Evolutionary conservation across 208 protist species (phyloP), one percentile per base, ranked within the genome.

Genomic region (Leishmania turanica): DNA sequence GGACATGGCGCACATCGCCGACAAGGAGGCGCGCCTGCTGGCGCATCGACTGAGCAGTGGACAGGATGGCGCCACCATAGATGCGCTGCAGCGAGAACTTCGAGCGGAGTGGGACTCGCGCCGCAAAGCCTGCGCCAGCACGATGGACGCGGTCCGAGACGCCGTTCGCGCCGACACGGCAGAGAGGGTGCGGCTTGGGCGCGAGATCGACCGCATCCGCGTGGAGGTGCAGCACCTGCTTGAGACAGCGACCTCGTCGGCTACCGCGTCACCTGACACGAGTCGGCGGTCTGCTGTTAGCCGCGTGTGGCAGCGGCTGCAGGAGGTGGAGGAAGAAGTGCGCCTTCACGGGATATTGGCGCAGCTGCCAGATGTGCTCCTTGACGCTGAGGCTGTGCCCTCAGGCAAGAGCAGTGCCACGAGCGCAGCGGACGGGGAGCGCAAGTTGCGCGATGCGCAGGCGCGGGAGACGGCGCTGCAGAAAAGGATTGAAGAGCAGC

Each of bases 201-300:
- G 82, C 64, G 89, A 94, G 73, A 68, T 95, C 21, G 91, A 95
- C 64, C 80, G 87, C 17, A 15, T 96, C 31, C 79, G 84, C 21
- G 84, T 92, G 34, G 90, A 97, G 85, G 71, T 94, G 72, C 68
- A 84, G 34, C 85, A 88, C 74, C 40, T 85, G 37, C 62, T 89
- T 54, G 87, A 92, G 85, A 77, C 51, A 77, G 71, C 40, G 78
- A 54, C 69, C n/a, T 73, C 45, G 45, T 45, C 9, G 69, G 45
- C 69, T 40, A 21, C 19, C 5, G 78, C 83, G 3, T 40, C 77
- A 11, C 15, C 79, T 6, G 74, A 84, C 37, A 49, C 83, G 1
- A 62, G 37, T 6, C 86, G 90, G 62, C 75, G 78, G 47, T 72
- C 79, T 49, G 87, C 88, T 40, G 81, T 92, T 3, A 88, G 85